Evolutionary conservation across 2,329 filamentous ascomycete species (phyloP), one percentile per base, ranked within the genome.

Genomic region (Leptographium lundbergii): DNA sequence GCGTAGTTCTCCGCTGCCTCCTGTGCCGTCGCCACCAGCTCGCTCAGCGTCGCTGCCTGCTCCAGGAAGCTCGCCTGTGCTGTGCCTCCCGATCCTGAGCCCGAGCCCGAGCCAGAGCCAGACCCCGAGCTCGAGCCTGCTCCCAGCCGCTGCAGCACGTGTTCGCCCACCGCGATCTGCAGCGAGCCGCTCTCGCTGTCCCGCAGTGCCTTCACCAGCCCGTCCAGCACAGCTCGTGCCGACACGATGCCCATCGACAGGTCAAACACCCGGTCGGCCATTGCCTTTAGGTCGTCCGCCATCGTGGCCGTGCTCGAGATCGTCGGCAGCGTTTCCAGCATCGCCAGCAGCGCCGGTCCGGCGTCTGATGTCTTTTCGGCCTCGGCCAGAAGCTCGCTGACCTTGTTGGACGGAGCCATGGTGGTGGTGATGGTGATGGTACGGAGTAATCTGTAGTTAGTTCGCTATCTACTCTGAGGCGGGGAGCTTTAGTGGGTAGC

Each of bases 1-100:
- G 80, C 75, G 71, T 87, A 95, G 70, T 96, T 89, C 55, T 96
- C 89, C 64, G 88, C 83, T 59, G 75, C 74, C 73, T 97, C 91
- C 74, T 94, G 87, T 14, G 90, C 89, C 61, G 88, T 83, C 24
- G 92, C 91, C 22, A 96, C 79, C 58, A 91, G 81, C 68, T 92
- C 85, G 63, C 91, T 88, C 58, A 96, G 78, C 52, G 82, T 77
- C 6, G 87, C 88, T 66, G 88, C 84, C 71, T 95, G 90, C 70
- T 97, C 91, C 72, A 94, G 85, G 67, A 90, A 94, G 2, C 86
- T 88, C 36, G 69, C 87, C 73, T 72, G 86, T 32, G 69, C 82
- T 75, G 63, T 54, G 63, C 70, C 34, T 6, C 42, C 29, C 13
- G 19, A 87, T 72, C 69, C 32, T 11, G 32, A 34, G 1, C 32